phyloP scores from a whole-genome alignment of 106 monocot species.

The Dioscorea zingiberensis region DNA sequence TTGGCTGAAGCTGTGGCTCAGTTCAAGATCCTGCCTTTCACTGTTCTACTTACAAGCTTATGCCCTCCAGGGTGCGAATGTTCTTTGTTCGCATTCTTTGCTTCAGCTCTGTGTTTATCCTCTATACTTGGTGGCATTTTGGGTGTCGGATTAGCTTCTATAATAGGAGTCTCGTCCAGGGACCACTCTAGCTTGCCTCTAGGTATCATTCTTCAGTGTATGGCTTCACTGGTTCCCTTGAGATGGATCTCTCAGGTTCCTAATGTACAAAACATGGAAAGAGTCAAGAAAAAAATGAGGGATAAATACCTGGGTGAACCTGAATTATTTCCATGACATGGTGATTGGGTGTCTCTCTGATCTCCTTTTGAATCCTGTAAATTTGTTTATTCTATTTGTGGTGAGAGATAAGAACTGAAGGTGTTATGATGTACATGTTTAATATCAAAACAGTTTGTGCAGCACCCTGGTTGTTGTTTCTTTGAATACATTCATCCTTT shows the following conservation, averaged over 20 bases:
- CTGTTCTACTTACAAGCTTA: slow-evolving; percentile 53
- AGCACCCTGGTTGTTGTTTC: no score
- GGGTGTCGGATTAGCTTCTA: slow-evolving; percentile 55
- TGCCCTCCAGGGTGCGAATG: slow-evolving; percentile 76
- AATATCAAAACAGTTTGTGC: no score
- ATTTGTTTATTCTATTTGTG: no score
- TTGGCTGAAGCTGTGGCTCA: slow-evolving; percentile 78
- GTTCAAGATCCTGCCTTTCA: slow-evolving; percentile 79
- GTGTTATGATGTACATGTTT: no score
- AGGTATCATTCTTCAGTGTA: slow-evolving; percentile 53
- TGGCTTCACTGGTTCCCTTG: slow-evolving; percentile 67
- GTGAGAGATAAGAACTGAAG: no score
- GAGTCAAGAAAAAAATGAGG: slow-evolving; percentile 5
- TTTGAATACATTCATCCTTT: no score
- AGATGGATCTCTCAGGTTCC: slow-evolving; percentile 64
- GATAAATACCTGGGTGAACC: neutral
- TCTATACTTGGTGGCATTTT: slow-evolving; percentile 74
- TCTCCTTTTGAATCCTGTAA: no score
- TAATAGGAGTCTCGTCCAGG: slow-evolving; percentile 51
- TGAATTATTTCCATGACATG: no score
- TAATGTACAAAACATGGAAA: slow-evolving; percentile 7
- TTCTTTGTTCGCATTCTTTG: slow-evolving; percentile 75
- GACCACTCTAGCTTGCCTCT: slow-evolving; percentile 55
- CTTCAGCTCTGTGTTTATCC: slow-evolving; percentile 61
- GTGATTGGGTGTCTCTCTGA: no score